Percentiles rank a stretch among this genome's conserved stretches.
These are phyloP conservation scores for Ogataea nakhonphanomensis DNA, from an alignment of 805 yeast species.

Conservation along the genomic window DNA sequence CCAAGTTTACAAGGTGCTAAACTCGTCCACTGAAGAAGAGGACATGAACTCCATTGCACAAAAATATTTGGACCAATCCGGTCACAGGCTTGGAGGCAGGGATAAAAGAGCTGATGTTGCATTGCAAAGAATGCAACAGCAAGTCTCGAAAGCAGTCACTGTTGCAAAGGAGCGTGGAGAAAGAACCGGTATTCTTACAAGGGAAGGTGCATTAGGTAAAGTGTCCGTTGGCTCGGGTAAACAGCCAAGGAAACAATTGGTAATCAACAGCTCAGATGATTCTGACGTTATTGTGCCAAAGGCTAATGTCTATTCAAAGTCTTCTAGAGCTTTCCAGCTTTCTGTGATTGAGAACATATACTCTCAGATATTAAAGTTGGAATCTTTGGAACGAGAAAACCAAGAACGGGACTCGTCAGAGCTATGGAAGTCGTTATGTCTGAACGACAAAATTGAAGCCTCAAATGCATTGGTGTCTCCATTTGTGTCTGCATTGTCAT, in stretches of 20 bases:
- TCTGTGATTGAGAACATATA: constrained; percentile 75
- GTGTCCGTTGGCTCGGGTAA: constrained; percentile 75
- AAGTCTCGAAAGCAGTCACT: constrained; percentile 92
- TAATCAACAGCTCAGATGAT: constrained; percentile 36
- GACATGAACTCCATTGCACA: constrained; percentile 83
- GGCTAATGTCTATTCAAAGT: constrained; percentile 32
- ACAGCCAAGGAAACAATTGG: constrained; percentile 84
- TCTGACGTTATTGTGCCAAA: constrained; percentile 28
- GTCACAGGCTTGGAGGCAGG: constrained; percentile 86
- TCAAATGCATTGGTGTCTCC: constrained; percentile 68
- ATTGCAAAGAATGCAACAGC: constrained; percentile 95
- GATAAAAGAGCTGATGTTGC: constrained; percentile 84
- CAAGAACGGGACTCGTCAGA: constrained; percentile 42
- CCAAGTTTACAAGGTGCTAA: constrained; percentile 82
- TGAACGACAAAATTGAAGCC: constrained; percentile 56
- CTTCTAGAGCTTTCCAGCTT: constrained; percentile 52
- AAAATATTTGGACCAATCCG: constrained; percentile 86
- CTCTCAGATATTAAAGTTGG: constrained; percentile 71
- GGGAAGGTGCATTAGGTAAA: constrained; percentile 88
- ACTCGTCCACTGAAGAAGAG: constrained; percentile 52
- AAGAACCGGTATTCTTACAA: constrained; percentile 54
- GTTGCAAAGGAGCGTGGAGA: constrained; percentile 83
- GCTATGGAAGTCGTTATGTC: constrained; percentile 76
- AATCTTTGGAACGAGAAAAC: constrained; percentile 65
- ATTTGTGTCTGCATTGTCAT: constrained; percentile 76